Base-by-base conservation (phyloP, 2,329 filamentous ascomycete species). In the Hymenoscyphus fraxineus region DNA sequence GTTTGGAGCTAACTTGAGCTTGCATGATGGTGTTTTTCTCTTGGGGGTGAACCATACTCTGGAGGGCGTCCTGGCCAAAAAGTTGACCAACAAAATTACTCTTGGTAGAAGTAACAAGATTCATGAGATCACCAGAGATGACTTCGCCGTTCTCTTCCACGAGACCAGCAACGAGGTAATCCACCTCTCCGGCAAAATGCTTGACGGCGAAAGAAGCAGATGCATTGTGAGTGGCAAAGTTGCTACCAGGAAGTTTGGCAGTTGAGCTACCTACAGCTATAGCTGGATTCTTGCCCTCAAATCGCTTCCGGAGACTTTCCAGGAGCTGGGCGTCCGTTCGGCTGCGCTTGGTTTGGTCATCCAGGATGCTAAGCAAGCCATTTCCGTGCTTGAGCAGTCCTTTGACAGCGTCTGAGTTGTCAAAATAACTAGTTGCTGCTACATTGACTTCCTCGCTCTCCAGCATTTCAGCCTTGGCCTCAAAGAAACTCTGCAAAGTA, bases 131-230 rank as follows among this genome's bases (percentile, higher is more conserved):
- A 32, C 93, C 94, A 3, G 93, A 97, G 68, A 99, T 95, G 67
- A 97, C 87, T 76, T 99, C 95, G 61, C 93, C 92, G 70, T 99
- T 99, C 78, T 97, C 93, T 77, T 99, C 95, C 2, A 98, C 84
- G 27, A 99, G 80, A 5, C 92, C 92, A 71, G 89, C 89, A 66
- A 96, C 85, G 1, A 92, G 88, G 74, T 99, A 99, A 66, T 99
- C 95, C 5, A 99, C 92, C 75, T 98, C 95, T 60, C 95, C 95
- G 47, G 94, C 94, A 77, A 96, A 99, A 77, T 99, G 95, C 77
- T 91, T 93, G 64, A 99, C 88, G 0, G 93, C 93, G 78, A 99
- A 99, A 10, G 85, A 85, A 5, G 92, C 89, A 0, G 90, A 83
- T 0, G 86, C 83, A 77, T 96, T 96, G 67, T 92, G 89, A 0